Conservation (phyloP, 2,329 filamentous ascomycete genomes). For the Fusarium concolor region DNA sequence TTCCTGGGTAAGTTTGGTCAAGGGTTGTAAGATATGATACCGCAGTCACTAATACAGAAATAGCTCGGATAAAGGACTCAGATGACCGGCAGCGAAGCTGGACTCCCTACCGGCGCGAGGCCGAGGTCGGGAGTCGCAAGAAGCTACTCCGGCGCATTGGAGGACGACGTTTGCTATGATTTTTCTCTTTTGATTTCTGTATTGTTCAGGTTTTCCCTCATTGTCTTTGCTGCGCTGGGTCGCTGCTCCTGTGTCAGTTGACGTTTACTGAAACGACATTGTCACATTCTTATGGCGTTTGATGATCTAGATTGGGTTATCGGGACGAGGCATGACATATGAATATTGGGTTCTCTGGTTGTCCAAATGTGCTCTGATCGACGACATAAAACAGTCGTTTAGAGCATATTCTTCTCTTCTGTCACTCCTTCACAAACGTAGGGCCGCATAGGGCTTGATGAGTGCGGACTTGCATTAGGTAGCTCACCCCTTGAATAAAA, state of each 20-base stretch:
- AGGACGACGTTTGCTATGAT: conserved; percentile 46
- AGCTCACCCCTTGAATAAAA: conserved; percentile 29
- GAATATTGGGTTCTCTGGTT: conserved; percentile 21
- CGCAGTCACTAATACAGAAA: conserved; percentile 21
- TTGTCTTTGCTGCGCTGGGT: conserved; percentile 33
- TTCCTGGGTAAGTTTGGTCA: conserved; percentile 62
- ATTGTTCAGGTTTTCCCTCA: neutral
- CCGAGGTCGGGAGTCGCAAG: conserved; percentile 48
- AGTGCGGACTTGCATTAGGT: conserved; percentile 32
- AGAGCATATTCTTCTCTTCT: conserved; percentile 27
- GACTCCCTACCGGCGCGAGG: conserved; percentile 56
- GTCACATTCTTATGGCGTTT: conserved; percentile 46
- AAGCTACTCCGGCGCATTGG: conserved; percentile 57
- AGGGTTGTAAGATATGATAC: neutral
- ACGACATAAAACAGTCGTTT: conserved; percentile 22
- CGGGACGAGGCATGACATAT: conserved; percentile 23
- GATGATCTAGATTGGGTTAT: conserved; percentile 41
- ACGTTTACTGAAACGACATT: conserved; percentile 42
- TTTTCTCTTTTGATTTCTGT: neutral
- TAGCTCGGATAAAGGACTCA: conserved; percentile 63
- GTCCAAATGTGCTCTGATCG: conserved; percentile 16
- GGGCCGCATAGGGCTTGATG: conserved; percentile 19
- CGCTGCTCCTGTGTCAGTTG: conserved; percentile 34
- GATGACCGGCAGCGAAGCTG: conserved; percentile 64
- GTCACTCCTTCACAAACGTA: conserved; percentile 31